These are phyloP conservation scores for Pyrenula massariospora DNA, from an alignment of 495 filamentous ascomycete species.

Conservation along the genomic window DNA sequence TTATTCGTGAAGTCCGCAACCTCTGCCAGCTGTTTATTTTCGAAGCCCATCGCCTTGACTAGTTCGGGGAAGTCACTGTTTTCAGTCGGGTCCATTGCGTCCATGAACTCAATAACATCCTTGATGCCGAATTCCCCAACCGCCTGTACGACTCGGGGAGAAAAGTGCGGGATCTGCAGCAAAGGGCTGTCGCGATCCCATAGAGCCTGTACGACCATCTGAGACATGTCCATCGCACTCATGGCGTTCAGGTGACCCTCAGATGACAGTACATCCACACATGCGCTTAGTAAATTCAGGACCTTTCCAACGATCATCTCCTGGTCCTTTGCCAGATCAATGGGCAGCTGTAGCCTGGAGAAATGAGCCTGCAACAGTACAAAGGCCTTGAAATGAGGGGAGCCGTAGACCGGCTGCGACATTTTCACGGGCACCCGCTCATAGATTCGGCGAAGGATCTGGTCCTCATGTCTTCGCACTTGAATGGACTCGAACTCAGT, in stretches of 20 bases:
- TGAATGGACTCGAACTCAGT: constrained; percentile 94
- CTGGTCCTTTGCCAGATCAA: constrained; percentile 96
- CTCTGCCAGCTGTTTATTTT: constrained; percentile 70
- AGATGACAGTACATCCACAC: constrained; percentile 89
- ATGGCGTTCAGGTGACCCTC: constrained; percentile 95
- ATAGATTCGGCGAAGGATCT: constrained; percentile 82
- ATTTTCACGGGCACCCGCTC: constrained; percentile 93
- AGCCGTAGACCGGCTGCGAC: constrained; percentile 72
- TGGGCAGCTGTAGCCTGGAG: constrained; percentile 88
- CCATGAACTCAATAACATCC: constrained; percentile 97
- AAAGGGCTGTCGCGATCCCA: constrained; percentile 96
- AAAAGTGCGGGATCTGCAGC: constrained; percentile 96
- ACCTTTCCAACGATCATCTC: constrained; percentile 78
- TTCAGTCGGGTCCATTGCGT: constrained; percentile 90
- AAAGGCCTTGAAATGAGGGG: constrained; percentile 96
- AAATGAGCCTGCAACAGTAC: constrained; percentile 95
- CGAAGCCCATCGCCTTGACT: constrained; percentile 65
- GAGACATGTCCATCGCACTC: constrained; percentile 98
- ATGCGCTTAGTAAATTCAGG: constrained; percentile 78
- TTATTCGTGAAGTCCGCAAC: constrained; percentile 94
- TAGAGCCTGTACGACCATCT: constrained; percentile 98
- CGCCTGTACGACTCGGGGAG: constrained; percentile 67
- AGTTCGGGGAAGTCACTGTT: constrained; percentile 66
- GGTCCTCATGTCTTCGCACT: constrained; percentile 87
- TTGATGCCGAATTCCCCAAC: constrained; percentile 73